Percentiles rank a stretch among this genome's conserved stretches.
These are phyloP conservation scores for Fonsecaea nubica DNA, from an alignment of 2,329 filamentous ascomycete species.

Conservation along the genomic window DNA sequence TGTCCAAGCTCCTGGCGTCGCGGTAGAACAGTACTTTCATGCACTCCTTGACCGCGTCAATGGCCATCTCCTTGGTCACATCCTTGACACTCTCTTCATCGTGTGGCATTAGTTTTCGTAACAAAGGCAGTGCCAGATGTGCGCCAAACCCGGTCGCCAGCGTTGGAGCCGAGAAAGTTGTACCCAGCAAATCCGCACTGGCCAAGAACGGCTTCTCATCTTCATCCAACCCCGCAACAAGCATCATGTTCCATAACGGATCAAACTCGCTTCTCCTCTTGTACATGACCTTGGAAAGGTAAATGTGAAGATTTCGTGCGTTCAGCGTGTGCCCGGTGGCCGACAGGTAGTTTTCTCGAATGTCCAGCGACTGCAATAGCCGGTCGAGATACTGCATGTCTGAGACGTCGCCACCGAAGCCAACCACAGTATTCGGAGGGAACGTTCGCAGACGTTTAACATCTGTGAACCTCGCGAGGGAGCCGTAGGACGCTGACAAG, in stretches of 20 bases:
- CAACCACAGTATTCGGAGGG: constrained; percentile 81
- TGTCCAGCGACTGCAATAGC: constrained; percentile 82
- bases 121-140: constrained; percentile 89
- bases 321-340: constrained; percentile 65
- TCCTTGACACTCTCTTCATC: constrained; percentile 71
- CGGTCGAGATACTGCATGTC: constrained; percentile 99
- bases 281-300: constrained; percentile 95
- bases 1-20: constrained; percentile 89
- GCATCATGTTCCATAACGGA: constrained; percentile 94
- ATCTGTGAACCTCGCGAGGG: constrained; percentile 92
- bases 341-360: constrained; percentile 82
- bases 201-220: constrained; percentile 85
- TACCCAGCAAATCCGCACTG: constrained; percentile 88
- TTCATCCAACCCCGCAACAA: constrained; percentile 87
- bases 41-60: constrained; percentile 84
- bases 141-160: constrained; percentile 93
- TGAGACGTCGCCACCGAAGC: constrained; percentile 95
- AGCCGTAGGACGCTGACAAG: constrained; percentile 86
- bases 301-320: constrained; percentile 94
- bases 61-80: constrained; percentile 77
- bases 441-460: constrained; percentile 94
- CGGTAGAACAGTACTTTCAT: constrained; percentile 99
- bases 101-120: constrained; percentile 82
- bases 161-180: constrained; percentile 84
- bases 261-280: constrained; percentile 93